Conservation (phyloP, 1,284 basidiomycete species). For the Ceratobasidium sp. region DNA sequence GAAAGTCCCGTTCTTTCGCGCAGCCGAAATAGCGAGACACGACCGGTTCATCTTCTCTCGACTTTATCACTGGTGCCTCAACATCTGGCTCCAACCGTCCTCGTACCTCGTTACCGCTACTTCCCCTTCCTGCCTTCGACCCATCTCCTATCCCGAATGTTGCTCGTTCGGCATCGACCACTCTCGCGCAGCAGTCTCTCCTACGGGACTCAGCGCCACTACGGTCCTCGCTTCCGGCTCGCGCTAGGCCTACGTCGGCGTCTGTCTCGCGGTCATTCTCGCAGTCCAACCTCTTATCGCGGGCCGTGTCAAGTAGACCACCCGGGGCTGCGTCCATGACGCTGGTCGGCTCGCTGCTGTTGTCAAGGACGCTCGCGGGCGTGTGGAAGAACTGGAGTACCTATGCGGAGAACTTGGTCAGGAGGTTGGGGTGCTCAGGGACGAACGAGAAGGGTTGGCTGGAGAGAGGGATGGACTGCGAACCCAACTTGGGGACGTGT, state of each 20-base stretch:
- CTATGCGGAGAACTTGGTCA: slow-evolving; percentile 22
- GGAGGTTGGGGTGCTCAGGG: slow-evolving; percentile 17
- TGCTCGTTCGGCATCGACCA: no score
- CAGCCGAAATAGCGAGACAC: not conserved
- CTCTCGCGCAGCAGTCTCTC: not conserved
- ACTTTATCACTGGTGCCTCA: slow-evolving; percentile 25
- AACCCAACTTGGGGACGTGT: slow-evolving; percentile 4
- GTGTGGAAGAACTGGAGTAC: slow-evolving; percentile 22
- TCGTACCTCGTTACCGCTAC: not conserved
- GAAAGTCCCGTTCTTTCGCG: not conserved
- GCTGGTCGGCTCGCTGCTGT: slow-evolving; percentile 14
- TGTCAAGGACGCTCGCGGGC: slow-evolving; percentile 11
- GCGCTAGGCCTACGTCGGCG: not conserved
- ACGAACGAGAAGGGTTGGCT: not conserved
- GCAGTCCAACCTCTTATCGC: slow-evolving; percentile 11
- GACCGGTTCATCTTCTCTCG: slow-evolving; percentile 26
- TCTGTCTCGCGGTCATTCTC: slow-evolving; percentile 5
- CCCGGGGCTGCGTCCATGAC: not conserved
- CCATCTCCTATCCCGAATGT: not conserved
- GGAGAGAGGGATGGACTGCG: not conserved
- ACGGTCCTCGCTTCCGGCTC: not conserved
- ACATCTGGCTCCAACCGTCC: not conserved
- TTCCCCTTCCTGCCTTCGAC: not conserved
- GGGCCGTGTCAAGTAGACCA: slow-evolving; percentile 11
- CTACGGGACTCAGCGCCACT: not conserved